phyloP scores from a whole-genome alignment of 2,329 filamentous ascomycete species.

The Gaeumannomyces sp. region DNA sequence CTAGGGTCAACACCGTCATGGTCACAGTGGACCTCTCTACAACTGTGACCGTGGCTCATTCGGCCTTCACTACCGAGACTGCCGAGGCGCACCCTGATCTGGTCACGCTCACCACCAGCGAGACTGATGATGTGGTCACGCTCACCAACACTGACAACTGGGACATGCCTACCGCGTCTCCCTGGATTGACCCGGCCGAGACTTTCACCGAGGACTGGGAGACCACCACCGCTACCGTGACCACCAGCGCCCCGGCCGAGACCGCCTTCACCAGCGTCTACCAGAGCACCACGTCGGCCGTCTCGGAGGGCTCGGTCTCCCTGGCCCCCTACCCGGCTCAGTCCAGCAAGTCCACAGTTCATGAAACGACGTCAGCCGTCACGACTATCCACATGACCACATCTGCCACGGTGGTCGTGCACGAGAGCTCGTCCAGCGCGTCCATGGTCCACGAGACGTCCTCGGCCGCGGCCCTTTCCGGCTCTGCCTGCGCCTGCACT shows the following conservation, averaged over 20 bases:
- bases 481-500: not conserved
- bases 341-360: not conserved
- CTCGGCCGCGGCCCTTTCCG: not conserved
- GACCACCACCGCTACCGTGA: not conserved
- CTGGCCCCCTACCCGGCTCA: not conserved
- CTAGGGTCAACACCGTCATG: not conserved
- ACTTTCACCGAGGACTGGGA: not conserved
- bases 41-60: not conserved
- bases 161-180: not conserved
- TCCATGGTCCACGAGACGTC: constrained; percentile 1
- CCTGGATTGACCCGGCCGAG: too few species aligned
- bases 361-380: too few species aligned
- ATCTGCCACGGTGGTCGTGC: not conserved
- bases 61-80: not conserved
- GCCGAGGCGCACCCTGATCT: not conserved
- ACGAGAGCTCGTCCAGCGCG: not conserved
- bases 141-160: not conserved
- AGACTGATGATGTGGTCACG: not conserved
- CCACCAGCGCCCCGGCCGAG: too few species aligned
- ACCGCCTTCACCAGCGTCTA: not conserved
- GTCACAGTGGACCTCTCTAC: not conserved
- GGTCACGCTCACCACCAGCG: not conserved
- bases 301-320: not conserved
- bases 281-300: not conserved
- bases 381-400: not conserved